Evolutionary conservation across 106 monocot genomes (phyloP).

Genomic region (Dendrobium chrysotoxum): DNA sequence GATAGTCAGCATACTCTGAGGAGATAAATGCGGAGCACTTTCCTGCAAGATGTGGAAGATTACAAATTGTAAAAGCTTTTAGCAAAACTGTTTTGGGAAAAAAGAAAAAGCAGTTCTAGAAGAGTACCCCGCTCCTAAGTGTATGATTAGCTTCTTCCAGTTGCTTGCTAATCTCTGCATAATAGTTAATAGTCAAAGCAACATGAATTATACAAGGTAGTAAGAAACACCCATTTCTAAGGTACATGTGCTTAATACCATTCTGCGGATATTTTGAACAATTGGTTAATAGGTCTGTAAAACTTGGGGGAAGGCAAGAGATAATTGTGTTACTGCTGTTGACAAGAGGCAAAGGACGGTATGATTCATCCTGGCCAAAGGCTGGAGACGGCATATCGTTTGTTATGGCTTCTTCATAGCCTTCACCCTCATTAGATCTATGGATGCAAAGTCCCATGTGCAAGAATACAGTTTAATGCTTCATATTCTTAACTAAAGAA

Average conservation of each 20-base stretch:
- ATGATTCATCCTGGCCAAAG: slow-evolving; percentile 7
- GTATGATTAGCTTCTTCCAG: not conserved
- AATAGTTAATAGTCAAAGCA: slow-evolving; percentile 1
- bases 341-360: slow-evolving; percentile 15
- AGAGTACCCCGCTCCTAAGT: slow-evolving; percentile 7
- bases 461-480: not conserved
- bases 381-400: not conserved
- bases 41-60: slow-evolving; percentile 24
- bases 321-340: slow-evolving; percentile 17
- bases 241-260: slow-evolving; percentile 18
- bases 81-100: not conserved
- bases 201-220: not conserved
- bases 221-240: not conserved
- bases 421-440: slow-evolving; percentile 27
- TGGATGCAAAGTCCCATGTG: slow-evolving; percentile 3
- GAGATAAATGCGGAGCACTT: slow-evolving; percentile 7
- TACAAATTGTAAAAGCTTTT: not conserved
- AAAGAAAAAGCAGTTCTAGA: not conserved
- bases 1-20: slow-evolving; percentile 13
- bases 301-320: slow-evolving; percentile 57
- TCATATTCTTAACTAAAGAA: not conserved
- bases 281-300: slow-evolving; percentile 43
- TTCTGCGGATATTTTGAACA: slow-evolving; percentile 19
- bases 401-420: slow-evolving; percentile 22
- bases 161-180: not conserved